Evolutionary conservation across 371 early-diverging fungal genomes (phyloP), one percentile per base, ranked within the genome.

Genomic region (Mucor sp.): DNA sequence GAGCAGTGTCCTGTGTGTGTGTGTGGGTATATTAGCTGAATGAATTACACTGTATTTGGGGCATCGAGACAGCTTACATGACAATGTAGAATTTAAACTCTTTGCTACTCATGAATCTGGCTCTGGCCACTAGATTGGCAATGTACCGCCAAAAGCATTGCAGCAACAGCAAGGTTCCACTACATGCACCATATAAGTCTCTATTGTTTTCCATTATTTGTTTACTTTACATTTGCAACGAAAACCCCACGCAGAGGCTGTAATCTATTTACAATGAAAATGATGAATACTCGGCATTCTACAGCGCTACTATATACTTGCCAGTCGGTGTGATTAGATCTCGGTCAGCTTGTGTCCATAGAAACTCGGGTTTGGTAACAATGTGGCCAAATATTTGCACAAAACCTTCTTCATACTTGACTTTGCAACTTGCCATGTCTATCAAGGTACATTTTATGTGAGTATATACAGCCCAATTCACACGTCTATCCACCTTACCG

Each of bases 101-200:
- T 41, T 72, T 77, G 30, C 84, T 84, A 53, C 79, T 77, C 82
- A 85, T 85, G 32, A 85, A 84, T 25, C 71, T 75, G 28, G 72
- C 75, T 57, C 74, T 67, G 41, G 81, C 83, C 11, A 85, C 84
- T 7, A 81, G 63, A 19, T 83, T 82, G 19, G 81, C 76, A n/a
- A 84, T 65, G 30, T 85, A 85, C 44, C 84, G 82, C 85, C 85
- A 85, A 62, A 85, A 85, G 44, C 84, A 82, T 71, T 85, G 85
- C 12, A 85, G 60, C 19, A 85, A 60, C 12, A 82, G 66, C 9
- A 85, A 59, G 9, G 80, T 84, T 8, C 83, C 79, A 32, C 83
- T 83, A 74, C 15, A 62, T 11, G 19, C 37, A 12, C 12, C 6
- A 19, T 30, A 1, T n/a, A 53, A 25, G 39, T 23, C 12, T 12